Evolutionary conservation across 2,329 filamentous ascomycete genomes (phyloP), one percentile per base, ranked within the genome.

Genomic region (Mycosphaerella arachidis): DNA sequence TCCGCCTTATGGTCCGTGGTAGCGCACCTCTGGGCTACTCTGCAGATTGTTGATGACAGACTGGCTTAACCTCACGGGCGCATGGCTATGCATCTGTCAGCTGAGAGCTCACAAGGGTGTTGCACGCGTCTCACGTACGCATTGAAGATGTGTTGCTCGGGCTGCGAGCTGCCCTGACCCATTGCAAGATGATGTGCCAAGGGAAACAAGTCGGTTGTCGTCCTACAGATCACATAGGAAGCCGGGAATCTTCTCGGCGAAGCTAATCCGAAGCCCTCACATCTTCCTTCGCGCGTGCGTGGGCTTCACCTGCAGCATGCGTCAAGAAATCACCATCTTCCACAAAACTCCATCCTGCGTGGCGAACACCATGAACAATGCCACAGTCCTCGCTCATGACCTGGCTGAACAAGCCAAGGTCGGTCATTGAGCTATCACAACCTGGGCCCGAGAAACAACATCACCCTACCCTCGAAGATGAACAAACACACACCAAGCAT

Each of bases 1-100:
- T 68, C 57, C 35, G 53, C 56, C 20, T 54, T 46, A 9, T 27
- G 33, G 43, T n/a, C 16, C 12, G 27, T 35, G 18, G 40, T 33
- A 29, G 68, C 78, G 71, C 83, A 96, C 92, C 86, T 97, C 92
- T 69, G 88, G 84, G 79, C 86, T 96, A 63, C 86, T 84, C 76
- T 96, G 91, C 63, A 97, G 82, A 62, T 87, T 86, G 71, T 96
- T 87, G 70, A 95, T 83, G 71, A 97, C 82, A 72, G 90, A 87
- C 72, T 90, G 86, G 67, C 92, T 96, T 76, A 96, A 88, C 67
- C 83, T 81, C 64, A 88, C 81, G 62, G 86, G 85, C 46, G 84
- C 80, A 67, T 85, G 80, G 71, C 83, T 86, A 64, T 35, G 52
- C 33, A 30, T 45, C 40, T 5, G 61, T 66, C 52, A 67, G 66